Evolutionary conservation across 306 rosid species (phyloP), one percentile per base, ranked within the genome.

Genomic region (Pterocarpus macrocarpus): DNA sequence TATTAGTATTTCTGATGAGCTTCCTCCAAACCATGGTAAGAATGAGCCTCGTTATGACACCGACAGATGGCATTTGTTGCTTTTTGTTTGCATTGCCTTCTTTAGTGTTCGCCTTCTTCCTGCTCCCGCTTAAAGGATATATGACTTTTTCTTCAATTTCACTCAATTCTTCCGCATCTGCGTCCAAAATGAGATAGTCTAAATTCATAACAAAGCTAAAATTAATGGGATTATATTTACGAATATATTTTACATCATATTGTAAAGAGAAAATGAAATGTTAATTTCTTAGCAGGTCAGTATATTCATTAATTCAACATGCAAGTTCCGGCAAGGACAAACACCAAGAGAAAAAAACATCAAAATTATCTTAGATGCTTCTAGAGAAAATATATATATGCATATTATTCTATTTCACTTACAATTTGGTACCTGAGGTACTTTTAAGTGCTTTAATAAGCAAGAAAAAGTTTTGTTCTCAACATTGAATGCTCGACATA

Each of bases 1-100:
- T 88, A 75, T 92, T 94, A 77, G 98, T 97, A 67, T 92, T 92
- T 82, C 89, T 66, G 1, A 89, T 84, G 69, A 94, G 97, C 79
- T 89, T 94, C 71, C 90, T 91, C 91, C 93, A 92, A 12, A 91
- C 97, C 94, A 88, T 89, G 56, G 81, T 81, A 28, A 92, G 87
- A n/a, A 94, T 90, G 33, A 94, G 97, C 79, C 91, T 89, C 22
- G 91, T 86, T 91, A 91, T 91, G 10, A 89, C 91, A 63, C 84
- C 82, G 2, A 89, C 81, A 6, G 91, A 91, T 53, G 93, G 93
- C 91, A 90, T 88, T 61, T 87, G 88, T 56, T 87, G 91, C 69
- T 87, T 85, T 81, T 80, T 89, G 32, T 69, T 50, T 38, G 36
- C 83, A 6, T 56, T 85, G 2, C 56, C 84, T 44, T 78, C 89